Conservation (phyloP, 495 filamentous ascomycete species). For the Neurospora intermedia region DNA sequence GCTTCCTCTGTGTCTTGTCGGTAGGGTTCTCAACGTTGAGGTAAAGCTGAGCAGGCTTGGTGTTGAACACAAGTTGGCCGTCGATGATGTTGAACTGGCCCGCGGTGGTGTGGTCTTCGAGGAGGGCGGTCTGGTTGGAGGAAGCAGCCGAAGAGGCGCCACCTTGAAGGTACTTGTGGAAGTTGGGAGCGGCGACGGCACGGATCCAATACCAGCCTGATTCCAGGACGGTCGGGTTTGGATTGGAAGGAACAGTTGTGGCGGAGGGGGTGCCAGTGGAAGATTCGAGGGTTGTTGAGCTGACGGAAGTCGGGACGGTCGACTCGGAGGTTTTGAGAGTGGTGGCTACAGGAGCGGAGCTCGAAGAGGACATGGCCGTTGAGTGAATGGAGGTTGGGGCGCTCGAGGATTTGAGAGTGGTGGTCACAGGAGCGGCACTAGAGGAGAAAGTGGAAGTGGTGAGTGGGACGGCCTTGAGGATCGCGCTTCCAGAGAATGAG, state of each 20-base stretch:
- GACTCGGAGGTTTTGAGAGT: background rate
- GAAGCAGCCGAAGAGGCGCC: conserved; percentile 20
- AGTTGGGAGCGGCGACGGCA: conserved; percentile 39
- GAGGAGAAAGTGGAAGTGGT: conserved; percentile 9
- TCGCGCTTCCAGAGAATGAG: background rate
- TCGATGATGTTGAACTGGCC: conserved; percentile 39
- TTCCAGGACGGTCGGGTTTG: conserved; percentile 30
- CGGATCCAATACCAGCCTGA: conserved; percentile 41
- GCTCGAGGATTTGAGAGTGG: conserved; percentile 1
- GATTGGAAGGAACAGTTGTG: conserved; percentile 21
- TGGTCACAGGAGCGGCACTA: conserved; percentile 3
- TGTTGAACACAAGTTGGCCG: conserved; percentile 37
- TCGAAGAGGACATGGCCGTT: conserved; percentile 3
- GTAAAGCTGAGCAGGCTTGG: conserved; percentile 5
- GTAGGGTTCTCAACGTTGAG: conserved; percentile 26
- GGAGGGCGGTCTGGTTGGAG: conserved; percentile 19
- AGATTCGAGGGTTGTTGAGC: background rate
- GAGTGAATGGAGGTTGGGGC: background rate
- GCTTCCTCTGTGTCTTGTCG: conserved; percentile 24
- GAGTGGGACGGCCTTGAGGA: background rate
- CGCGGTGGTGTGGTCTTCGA: conserved; percentile 31
- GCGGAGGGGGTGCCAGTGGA: conserved; percentile 10
- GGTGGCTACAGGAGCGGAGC: conserved; percentile 3
- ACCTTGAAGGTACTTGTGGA: conserved; percentile 41
- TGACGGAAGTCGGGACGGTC: conserved; percentile 1